A percentile compares a stretch with the other conserved stretches of the same genome.
Evolutionary conservation across 345 rosid species (phyloP).

Genomic region (Nephelium lappaceum): DNA sequence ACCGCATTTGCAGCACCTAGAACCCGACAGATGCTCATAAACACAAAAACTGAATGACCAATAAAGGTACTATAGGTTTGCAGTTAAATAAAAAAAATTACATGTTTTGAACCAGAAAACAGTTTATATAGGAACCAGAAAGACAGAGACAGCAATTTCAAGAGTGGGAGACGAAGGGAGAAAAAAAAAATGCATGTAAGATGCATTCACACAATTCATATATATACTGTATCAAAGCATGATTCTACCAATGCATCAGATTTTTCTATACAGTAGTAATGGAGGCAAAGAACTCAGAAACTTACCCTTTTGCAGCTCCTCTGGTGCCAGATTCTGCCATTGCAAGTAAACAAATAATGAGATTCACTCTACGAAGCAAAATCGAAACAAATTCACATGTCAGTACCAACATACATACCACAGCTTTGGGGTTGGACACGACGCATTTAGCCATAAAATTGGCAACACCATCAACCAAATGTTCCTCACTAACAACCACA

Average conservation of each 20-base stretch:
- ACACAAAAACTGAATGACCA: not conserved
- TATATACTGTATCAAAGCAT: not conserved
- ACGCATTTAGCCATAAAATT: constrained; percentile 93
- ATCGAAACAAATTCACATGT: not conserved
- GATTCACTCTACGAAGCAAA: not conserved
- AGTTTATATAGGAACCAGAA: not conserved
- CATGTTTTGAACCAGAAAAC: not conserved
- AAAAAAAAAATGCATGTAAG: no score
- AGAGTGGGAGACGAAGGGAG: no score
- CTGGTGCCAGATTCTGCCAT: constrained; percentile 78
- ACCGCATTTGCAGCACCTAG: not conserved
- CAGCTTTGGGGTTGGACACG: constrained; percentile 76
- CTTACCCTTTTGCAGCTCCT: constrained; percentile 84
- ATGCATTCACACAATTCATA: no score
- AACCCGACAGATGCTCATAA: not conserved
- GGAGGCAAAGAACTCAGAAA: constrained; percentile 8
- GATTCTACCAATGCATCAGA: not conserved
- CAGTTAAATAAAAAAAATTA: not conserved
- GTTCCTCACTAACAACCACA: constrained; percentile 72
- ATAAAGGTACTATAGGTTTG: not conserved
- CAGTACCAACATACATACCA: constrained; percentile 34
- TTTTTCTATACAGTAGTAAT: not conserved
- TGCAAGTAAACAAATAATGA: constrained; percentile 26
- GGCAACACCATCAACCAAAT: constrained; percentile 88
- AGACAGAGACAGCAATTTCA: not conserved